Percentiles rank a stretch among this genome's conserved stretches.
Conservation (phyloP, 495 filamentous ascomycete species). For the Sabuloglossum arenarium region DNA sequence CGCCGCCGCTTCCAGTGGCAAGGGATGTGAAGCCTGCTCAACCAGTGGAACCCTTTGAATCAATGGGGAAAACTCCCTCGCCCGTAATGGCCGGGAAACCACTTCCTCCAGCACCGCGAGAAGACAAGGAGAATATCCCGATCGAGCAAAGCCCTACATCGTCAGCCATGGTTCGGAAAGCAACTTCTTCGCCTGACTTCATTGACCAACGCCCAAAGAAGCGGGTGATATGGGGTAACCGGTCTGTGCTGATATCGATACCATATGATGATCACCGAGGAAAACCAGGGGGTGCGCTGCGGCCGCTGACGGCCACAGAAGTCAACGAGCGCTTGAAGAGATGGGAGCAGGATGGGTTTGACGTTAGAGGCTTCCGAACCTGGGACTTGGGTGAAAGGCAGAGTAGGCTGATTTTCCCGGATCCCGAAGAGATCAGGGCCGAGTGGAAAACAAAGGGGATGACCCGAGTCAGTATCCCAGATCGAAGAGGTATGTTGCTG, state of each 20-base stretch:
- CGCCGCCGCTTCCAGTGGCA: conserved; percentile 5
- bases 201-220: conserved; percentile 12
- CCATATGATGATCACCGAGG: conserved; percentile 47
- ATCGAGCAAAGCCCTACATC: not conserved
- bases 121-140: not conserved
- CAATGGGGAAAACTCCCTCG: not conserved
- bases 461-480: conserved; percentile 52
- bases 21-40: not conserved
- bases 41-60: not conserved
- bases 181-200: not conserved
- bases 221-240: conserved; percentile 40
- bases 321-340: conserved; percentile 41
- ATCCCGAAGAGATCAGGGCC: conserved; percentile 31
- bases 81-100: not conserved
- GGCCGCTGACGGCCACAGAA: conserved; percentile 38
- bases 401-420: conserved; percentile 55
- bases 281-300: conserved; percentile 31
- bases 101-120: not conserved
- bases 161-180: not conserved
- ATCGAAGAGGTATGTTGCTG: conserved; percentile 19
- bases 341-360: conserved; percentile 60
- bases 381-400: conserved; percentile 20
- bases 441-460: conserved; percentile 28
- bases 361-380: conserved; percentile 42
- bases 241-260: conserved; percentile 48